Base-by-base conservation (phyloP, 805 yeast species). In the baker's yeast (Saccharomyces cerevisiae) region DNA sequence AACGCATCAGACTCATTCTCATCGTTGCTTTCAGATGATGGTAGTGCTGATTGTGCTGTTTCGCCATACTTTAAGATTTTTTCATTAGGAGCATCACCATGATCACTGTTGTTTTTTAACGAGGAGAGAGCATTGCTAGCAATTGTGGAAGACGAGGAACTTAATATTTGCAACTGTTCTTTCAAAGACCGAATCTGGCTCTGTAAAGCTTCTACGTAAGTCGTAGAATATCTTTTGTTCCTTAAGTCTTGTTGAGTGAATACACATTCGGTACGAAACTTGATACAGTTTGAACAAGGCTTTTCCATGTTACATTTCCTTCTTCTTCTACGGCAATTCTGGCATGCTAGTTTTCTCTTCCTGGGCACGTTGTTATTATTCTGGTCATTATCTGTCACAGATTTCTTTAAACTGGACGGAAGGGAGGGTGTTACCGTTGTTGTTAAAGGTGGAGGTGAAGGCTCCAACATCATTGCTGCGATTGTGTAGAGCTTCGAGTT, bases 241-340 rank as follows among this genome's bases (percentile, higher is more conserved):
- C 83, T 64, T 70, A 76, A 67, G 57, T 79, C 83, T 58, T 68
- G 66, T 2, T 71, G 66, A 0, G 73, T 70, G 48, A 68, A 73
- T 22, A 76, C 63, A 61, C 83, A 79, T 36, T 73, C 76, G n/a
- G 69, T 70, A 4, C 70, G 69, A 11, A 72, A 68, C 55, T 71
- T 74, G 26, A 69, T 61, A 59, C 83, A 79, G 55, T 71, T 72
- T 30, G 73, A 62, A 59, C 83, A 79, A 6, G 82, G 82, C 46
- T 61, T 61, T 47, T 71, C 72, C 56, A 70, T 73, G 59, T 77
- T 70, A 61, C 83, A 79, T 59, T 75, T 77, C 52, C 79, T 73
- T 53, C 68, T 55, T 49, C 64, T 54, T 21, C 57, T 57, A 17
- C 70, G 51, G 49, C 70, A 65, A 32, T 53, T 51, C 31, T 57